Evolutionary conservation across 805 yeast genomes (phyloP), one percentile per base, ranked within the genome.

Genomic region (Ogataea salicorniae): DNA sequence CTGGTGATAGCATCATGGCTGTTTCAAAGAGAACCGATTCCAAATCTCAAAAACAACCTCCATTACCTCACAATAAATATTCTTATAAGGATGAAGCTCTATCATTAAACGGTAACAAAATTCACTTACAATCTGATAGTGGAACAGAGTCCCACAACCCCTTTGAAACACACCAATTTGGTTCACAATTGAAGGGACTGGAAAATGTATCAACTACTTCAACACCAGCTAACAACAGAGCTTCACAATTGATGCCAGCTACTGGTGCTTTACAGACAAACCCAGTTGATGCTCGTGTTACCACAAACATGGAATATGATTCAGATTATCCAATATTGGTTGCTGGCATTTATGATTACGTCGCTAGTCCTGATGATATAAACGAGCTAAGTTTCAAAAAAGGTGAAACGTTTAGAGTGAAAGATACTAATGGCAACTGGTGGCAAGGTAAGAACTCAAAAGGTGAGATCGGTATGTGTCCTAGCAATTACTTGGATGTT

Each of bases 381-480:
- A 90, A 91, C 61, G 99, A 92, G 69, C 79, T 92, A 22, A 85
- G 96, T 5, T 94, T 92, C 61, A 81, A 76, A 53, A 89, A 91
- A 66, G 97, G 94, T 47, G 98, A 92, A 66, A 71, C 89, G n/a
- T 76, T 92, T 65, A 89, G 84, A 59, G 95, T 92, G 34, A 88
- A 88, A 56, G 97, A 92, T 61, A 88, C 89, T 48, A 87, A 87
- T 55, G 97, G 97, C 41, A 83, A 95, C 69, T 92, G 99, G 99
- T 92, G 98, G 98, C 96, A 90, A 69, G 97, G 96, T 37, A 81
- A 86, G 65, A 80, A 91, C 61, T 75, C 84, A 8, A 85, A 81
- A 56, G 99, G 99, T 34, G 94, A 90, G 64, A 86, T 89, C 39
- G 99, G 98, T 56, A 92, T 92, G 59, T 90, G 96, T 67, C 98